Conservation (phyloP, 768 basidiomycete species). For the Tulasnella sp. region DNA sequence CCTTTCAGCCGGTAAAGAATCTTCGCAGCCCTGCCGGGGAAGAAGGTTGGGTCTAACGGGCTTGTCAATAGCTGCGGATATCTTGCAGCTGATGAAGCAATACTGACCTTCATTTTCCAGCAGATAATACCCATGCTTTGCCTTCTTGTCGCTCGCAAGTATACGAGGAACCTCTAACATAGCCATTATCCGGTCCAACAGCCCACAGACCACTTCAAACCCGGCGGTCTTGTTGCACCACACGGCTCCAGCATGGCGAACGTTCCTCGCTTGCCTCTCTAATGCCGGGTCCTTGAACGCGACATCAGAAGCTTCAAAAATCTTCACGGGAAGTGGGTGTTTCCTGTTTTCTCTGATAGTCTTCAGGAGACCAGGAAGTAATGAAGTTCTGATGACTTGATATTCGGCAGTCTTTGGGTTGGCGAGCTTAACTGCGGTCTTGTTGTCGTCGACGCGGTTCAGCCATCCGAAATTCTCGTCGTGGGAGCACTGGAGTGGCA, state of each 20-base stretch:
- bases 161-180: slow-evolving; percentile 88
- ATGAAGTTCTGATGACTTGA: slow-evolving; percentile 93
- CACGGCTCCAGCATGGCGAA: slow-evolving; percentile 76
- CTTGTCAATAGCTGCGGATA: background rate
- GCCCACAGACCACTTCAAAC: slow-evolving; percentile 91
- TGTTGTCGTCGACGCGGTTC: slow-evolving; percentile 73
- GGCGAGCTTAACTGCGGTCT: slow-evolving; percentile 76
- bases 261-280: slow-evolving; percentile 81
- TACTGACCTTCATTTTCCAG: slow-evolving; percentile 67
- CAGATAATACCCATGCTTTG: slow-evolving; percentile 80
- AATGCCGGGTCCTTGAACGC: slow-evolving; percentile 70
- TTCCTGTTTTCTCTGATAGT: slow-evolving; percentile 94
- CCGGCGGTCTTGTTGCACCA: slow-evolving; percentile 97
- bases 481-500: slow-evolving; percentile 68
- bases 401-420: slow-evolving; percentile 98
- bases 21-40: slow-evolving; percentile 88
- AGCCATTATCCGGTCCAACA: slow-evolving; percentile 90
- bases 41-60: slow-evolving; percentile 73
- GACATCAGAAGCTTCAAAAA: slow-evolving; percentile 91
- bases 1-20: slow-evolving; percentile 69
- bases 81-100: slow-evolving; percentile 6
- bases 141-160: slow-evolving; percentile 40
- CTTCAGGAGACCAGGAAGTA: slow-evolving; percentile 92
- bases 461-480: slow-evolving; percentile 96
- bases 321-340: slow-evolving; percentile 79